Evolutionary conservation across 176 grass and related monocot species (phyloP).

Genomic region (Aegilops tauschii): DNA sequence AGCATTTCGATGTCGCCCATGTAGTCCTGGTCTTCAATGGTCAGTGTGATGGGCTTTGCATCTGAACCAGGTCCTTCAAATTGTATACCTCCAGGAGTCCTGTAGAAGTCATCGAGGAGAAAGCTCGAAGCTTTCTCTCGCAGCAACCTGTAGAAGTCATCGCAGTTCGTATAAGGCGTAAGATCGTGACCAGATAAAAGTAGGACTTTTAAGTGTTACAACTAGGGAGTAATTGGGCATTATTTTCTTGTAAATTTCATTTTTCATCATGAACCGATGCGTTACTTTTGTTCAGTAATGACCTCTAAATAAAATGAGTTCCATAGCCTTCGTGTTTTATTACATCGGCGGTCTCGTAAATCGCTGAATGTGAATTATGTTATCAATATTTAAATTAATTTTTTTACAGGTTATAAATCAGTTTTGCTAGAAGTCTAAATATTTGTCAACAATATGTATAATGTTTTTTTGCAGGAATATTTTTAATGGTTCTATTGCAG

Average conservation of each 20-base stretch:
- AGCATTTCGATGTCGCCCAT: constrained; percentile 64
- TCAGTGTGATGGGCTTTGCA: constrained; percentile 48
- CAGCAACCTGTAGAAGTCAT: constrained; percentile 40
- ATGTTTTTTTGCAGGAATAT: background rate
- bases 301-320: background rate
- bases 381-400: background rate
- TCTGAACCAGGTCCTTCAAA: constrained; percentile 56
- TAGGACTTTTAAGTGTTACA: background rate
- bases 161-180: background rate
- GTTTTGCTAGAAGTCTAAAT: no score
- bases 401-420: no score
- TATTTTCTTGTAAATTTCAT: background rate
- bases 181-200: background rate
- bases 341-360: background rate
- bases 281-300: background rate
- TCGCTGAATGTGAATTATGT: background rate
- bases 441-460: background rate
- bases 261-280: no score
- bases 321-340: background rate
- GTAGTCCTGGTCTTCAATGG: constrained; percentile 72
- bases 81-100: constrained; percentile 63
- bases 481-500: background rate
- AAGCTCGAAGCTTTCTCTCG: constrained; percentile 57
- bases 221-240: background rate
- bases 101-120: constrained; percentile 63